These are phyloP conservation scores for Grosmannia serpens DNA, from an alignment of 2,329 filamentous ascomycete genomes.

Conservation along the genomic window DNA sequence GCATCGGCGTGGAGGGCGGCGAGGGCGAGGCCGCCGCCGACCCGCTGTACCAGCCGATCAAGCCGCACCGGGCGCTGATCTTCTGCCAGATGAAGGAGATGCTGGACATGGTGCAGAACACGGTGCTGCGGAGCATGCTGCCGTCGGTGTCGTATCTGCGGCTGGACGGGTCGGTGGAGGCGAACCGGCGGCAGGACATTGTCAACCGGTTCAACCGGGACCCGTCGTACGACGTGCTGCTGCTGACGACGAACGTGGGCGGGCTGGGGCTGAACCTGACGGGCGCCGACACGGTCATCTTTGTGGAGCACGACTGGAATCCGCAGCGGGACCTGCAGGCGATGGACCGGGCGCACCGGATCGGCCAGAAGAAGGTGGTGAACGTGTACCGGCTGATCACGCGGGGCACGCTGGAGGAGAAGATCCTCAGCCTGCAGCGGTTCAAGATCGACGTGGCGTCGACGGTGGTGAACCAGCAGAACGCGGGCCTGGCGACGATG, in stretches of 20 bases:
- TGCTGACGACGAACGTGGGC: slow-evolving; percentile 90
- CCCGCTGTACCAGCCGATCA: slow-evolving; percentile 68
- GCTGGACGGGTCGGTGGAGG: slow-evolving; percentile 88
- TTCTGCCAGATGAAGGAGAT: slow-evolving; percentile 99
- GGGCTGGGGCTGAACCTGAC: slow-evolving; percentile 91
- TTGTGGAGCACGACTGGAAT: slow-evolving; percentile 99
- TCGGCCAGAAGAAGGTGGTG: slow-evolving; percentile 98
- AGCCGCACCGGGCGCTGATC: slow-evolving; percentile 86
- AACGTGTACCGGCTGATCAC: slow-evolving; percentile 98
- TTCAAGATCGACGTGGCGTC: slow-evolving; percentile 99
- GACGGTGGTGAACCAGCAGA: slow-evolving; percentile 98
- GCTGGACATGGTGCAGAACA: slow-evolving; percentile 96
- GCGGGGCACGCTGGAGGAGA: slow-evolving; percentile 90
- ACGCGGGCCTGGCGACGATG: slow-evolving; percentile 88
- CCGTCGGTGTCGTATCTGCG: slow-evolving; percentile 86
- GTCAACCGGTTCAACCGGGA: slow-evolving; percentile 99
- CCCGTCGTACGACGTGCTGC: slow-evolving; percentile 86
- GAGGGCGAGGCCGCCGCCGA: slow-evolving; percentile 47
- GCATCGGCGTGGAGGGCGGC: slow-evolving; percentile 68
- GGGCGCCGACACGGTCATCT: slow-evolving; percentile 96
- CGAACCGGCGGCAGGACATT: slow-evolving; percentile 88
- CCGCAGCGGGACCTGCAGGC: slow-evolving; percentile 97
- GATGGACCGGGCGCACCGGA: slow-evolving; percentile 96
- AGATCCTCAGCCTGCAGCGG: slow-evolving; percentile 93
- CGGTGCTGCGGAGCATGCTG: slow-evolving; percentile 81